Conservation (phyloP, 176 grass and related monocot species). For the Carex cristatella region DNA sequence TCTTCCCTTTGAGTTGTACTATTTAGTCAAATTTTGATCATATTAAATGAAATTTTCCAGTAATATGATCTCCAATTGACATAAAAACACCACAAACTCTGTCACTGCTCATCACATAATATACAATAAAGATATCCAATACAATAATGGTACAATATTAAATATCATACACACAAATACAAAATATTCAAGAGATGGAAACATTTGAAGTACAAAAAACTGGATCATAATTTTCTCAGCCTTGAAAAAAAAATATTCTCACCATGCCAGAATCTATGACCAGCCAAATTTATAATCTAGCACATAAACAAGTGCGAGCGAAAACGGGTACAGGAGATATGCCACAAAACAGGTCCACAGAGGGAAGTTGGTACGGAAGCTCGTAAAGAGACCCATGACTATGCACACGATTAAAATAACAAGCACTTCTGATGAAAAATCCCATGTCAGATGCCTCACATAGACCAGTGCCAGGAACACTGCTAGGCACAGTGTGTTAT, state of each 20-base stretch:
- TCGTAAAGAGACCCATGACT: conserved; percentile 78
- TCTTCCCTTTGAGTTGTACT: background rate
- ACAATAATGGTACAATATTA: background rate
- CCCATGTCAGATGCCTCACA: conserved; percentile 50
- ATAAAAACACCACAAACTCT: background rate
- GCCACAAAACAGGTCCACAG: conserved; percentile 74
- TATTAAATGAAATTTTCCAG: too few species aligned
- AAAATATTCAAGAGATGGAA: background rate
- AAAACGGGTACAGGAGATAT: conserved; percentile 43
- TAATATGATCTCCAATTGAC: background rate
- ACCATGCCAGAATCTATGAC: conserved; percentile 34
- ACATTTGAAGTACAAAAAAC: background rate
- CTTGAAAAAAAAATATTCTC: background rate
- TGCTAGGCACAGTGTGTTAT: conserved; percentile 73
- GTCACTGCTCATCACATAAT: background rate
- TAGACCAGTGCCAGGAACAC: conserved; percentile 75
- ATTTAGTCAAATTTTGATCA: background rate
- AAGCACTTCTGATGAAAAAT: conserved; percentile 73
- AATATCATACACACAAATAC: conserved; percentile 7
- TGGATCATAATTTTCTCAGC: background rate
- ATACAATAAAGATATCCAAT: background rate
- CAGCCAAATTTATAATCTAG: conserved; percentile 69
- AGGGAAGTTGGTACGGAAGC: conserved; percentile 58
- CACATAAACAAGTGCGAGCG: conserved; percentile 57
- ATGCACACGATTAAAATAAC: conserved; percentile 68